Evolutionary conservation across 176 grass and related monocot genomes (phyloP).

Genomic region (Paspalum notatum): DNA sequence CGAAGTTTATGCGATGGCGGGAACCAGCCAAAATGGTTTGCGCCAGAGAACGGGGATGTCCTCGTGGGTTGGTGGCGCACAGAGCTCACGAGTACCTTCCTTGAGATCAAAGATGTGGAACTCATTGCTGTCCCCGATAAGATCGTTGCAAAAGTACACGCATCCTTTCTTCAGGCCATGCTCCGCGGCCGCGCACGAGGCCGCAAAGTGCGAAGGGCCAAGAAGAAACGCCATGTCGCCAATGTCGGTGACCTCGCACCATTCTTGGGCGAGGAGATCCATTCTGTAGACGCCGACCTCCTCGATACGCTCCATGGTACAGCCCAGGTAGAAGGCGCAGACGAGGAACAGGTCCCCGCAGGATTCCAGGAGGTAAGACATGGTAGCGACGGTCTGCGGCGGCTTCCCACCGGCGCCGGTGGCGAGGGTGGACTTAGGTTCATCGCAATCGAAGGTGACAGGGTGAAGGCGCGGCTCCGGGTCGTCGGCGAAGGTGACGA

Average conservation of each 20-base stretch:
- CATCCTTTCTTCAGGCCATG: not conserved
- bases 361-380: not conserved
- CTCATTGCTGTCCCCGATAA: not conserved
- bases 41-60: not conserved
- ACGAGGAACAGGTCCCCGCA: not conserved
- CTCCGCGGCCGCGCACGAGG: not conserved
- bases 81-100: not conserved
- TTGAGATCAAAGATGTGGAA: not conserved
- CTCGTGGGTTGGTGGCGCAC: not conserved
- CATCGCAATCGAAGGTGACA: not conserved
- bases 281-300: not conserved
- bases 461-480: not conserved
- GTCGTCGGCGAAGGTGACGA: not conserved
- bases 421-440: fast-evolving
- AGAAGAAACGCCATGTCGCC: not conserved
- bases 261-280: not conserved
- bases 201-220: not conserved
- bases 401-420: not conserved
- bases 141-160: not conserved
- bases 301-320: not conserved
- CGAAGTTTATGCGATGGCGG: not conserved
- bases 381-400: not conserved
- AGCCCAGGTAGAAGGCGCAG: not conserved
- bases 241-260: not conserved
- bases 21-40: not conserved